phyloP scores from a whole-genome alignment of 2,329 filamentous ascomycete genomes.

The Orbilia quercus region DNA sequence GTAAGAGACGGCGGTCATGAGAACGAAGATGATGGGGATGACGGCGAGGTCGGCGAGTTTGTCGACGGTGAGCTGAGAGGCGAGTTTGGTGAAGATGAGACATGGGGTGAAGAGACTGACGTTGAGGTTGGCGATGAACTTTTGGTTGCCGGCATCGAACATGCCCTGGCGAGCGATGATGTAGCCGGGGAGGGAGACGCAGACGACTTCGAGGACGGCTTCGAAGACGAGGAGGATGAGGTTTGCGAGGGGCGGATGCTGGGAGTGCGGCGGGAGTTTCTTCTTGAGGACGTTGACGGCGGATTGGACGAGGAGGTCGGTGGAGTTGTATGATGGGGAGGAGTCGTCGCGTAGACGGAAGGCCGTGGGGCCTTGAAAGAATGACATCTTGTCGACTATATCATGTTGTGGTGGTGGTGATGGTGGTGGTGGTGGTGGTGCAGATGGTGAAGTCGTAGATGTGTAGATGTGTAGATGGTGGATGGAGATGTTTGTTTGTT shows the following conservation, averaged over 20 bases:
- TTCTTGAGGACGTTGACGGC: slow-evolving; percentile 26
- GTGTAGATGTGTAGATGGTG: neutral
- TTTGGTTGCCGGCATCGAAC: slow-evolving; percentile 95
- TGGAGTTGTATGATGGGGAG: slow-evolving; percentile 31
- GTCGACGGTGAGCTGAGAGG: slow-evolving; percentile 89
- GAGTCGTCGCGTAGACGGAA: slow-evolving; percentile 47
- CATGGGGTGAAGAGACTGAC: slow-evolving; percentile 97
- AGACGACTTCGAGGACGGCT: slow-evolving; percentile 93
- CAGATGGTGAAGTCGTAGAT: neutral
- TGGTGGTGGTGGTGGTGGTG: neutral
- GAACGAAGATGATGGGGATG: slow-evolving; percentile 91
- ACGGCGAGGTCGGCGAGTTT: slow-evolving; percentile 90
- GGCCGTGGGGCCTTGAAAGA: slow-evolving; percentile 64
- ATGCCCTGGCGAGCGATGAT: slow-evolving; percentile 88
- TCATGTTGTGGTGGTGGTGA: slow-evolving; percentile 2
- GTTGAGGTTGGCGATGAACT: slow-evolving; percentile 95
- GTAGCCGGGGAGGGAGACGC: slow-evolving; percentile 92
- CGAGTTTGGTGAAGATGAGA: slow-evolving; percentile 96
- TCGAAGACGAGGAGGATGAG: slow-evolving; percentile 88
- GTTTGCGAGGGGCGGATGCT: slow-evolving; percentile 66
- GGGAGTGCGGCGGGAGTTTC: slow-evolving; percentile 29
- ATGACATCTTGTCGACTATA: slow-evolving; percentile 61
- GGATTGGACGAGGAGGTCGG: slow-evolving; percentile 33
- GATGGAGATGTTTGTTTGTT: neutral
- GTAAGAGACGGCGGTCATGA: slow-evolving; percentile 90